A percentile compares a stretch with the other conserved stretches of the same genome.
Evolutionary conservation across 1,284 basidiomycete genomes (phyloP).

Genomic region (Irpex sp.): DNA sequence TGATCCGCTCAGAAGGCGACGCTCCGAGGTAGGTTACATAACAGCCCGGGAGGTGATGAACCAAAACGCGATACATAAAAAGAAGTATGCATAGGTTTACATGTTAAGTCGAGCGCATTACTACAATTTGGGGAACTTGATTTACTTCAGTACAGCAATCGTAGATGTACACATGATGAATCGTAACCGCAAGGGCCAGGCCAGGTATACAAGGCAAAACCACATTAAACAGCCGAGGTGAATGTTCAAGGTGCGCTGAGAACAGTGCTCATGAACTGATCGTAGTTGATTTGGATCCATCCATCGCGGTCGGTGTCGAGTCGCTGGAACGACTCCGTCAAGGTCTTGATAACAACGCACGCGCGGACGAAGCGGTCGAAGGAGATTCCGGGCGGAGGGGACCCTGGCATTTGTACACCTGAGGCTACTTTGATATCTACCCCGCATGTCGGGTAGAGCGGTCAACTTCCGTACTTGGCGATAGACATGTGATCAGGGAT

Average conservation of each 20-base stretch:
- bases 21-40: too few species aligned
- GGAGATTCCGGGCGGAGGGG: constrained; percentile 52
- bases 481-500: neutral
- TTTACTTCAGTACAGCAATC: neutral
- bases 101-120: neutral
- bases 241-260: constrained; percentile 54
- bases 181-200: neutral
- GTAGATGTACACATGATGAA: neutral
- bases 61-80: neutral
- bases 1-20: neutral
- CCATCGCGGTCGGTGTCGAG: constrained; percentile 66
- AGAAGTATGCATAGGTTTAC: neutral
- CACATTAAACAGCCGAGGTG: neutral
- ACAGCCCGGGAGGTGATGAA: too few species aligned
- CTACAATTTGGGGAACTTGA: neutral
- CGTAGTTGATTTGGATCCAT: constrained; percentile 74
- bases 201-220: neutral
- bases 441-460: constrained; percentile 25
- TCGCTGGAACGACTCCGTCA: constrained; percentile 57
- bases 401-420: constrained; percentile 25
- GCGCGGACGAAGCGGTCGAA: constrained; percentile 82
- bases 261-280: constrained; percentile 70
- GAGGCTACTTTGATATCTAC: constrained; percentile 50
- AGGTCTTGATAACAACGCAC: constrained; percentile 75
- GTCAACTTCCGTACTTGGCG: neutral